Evolutionary conservation across 306 rosid species (phyloP), one percentile per base, ranked within the genome.

Genomic region (Mimosa bimucronata): DNA sequence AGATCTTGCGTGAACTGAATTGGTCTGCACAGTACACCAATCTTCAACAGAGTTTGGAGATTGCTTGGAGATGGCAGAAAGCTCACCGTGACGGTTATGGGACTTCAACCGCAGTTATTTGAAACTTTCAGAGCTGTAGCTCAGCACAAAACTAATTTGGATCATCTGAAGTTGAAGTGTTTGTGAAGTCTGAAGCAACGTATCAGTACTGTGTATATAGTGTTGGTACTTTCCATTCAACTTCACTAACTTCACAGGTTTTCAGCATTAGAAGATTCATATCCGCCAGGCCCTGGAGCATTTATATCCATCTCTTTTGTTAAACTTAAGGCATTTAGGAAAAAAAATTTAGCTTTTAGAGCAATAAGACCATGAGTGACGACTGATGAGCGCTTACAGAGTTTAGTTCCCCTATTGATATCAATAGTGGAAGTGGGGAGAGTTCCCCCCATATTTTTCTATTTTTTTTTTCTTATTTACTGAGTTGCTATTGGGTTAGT

Each of bases 51-150:
- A 95, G 99, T 78, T 73, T 95, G 77, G 62, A 77, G 78, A 26
- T 81, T 4, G 98, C 99, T 21, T 95, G 97, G 99, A 88, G 88
- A 82, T 95, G 98, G 99, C 98, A 95, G 80, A 93, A 95, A 74
- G 70, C 81, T 9, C 99, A 92, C 64, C 92, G 81, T 12, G 78
- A 89, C 48, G 99, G 99, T 58, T 95, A 95, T 16, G 93, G 89
- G 7, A 80, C 62, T 72, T 76, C 90, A 7, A 67, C 83, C 80
- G 73, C 79, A 58, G 34, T 28, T 30, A 61, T 84, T 53, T 90
- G 90, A 88, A 79, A 57, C 44, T 61, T 30, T 38, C 50, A 46
- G 78, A 77, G 67, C 76, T 66, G 67, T 77, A 60, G 67, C 79
- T 57, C 60, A 69, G 40, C 79, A 11, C 2, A 23, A 58, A 80